Evolutionary conservation across 768 basidiomycete species (phyloP).

Genomic region (Pholiota conissans): DNA sequence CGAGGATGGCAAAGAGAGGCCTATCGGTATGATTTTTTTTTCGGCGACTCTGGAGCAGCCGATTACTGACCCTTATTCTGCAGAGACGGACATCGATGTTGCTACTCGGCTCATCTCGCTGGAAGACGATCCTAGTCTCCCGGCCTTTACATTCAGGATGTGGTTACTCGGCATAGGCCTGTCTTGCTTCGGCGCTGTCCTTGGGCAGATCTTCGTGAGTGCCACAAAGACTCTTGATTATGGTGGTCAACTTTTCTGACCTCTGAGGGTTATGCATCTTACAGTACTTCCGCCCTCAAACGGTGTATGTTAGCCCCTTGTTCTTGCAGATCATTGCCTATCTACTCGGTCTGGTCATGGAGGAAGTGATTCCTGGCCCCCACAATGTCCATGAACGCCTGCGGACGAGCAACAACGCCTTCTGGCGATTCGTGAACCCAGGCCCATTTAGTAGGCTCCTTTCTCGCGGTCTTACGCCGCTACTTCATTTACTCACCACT

Average conservation of each 20-base stretch:
- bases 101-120: constrained; percentile 51
- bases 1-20: constrained; percentile 48
- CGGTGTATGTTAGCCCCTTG: constrained; percentile 46
- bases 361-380: constrained; percentile 39
- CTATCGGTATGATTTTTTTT: constrained; percentile 40
- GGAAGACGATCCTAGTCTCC: constrained; percentile 52
- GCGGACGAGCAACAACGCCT: constrained; percentile 34
- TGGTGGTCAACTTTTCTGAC: neutral
- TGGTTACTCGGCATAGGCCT: constrained; percentile 58
- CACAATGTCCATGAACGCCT: constrained; percentile 25
- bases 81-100: constrained; percentile 47
- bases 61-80: neutral
- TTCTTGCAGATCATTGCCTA: constrained; percentile 55
- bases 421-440: constrained; percentile 61
- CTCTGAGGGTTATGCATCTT: too few relatives aligned
- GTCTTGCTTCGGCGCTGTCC: constrained; percentile 54
- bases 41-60: neutral
- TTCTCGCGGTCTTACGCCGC: neutral
- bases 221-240: neutral
- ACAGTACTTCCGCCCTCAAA: constrained; percentile 55
- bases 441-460: constrained; percentile 54
- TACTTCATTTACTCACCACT: neutral
- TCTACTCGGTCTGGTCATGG: constrained; percentile 46
- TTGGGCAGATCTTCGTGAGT: constrained; percentile 48
- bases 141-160: constrained; percentile 53